Base-by-base conservation (phyloP, 257 asterid genomes). In the Euphrasia confusa region DNA sequence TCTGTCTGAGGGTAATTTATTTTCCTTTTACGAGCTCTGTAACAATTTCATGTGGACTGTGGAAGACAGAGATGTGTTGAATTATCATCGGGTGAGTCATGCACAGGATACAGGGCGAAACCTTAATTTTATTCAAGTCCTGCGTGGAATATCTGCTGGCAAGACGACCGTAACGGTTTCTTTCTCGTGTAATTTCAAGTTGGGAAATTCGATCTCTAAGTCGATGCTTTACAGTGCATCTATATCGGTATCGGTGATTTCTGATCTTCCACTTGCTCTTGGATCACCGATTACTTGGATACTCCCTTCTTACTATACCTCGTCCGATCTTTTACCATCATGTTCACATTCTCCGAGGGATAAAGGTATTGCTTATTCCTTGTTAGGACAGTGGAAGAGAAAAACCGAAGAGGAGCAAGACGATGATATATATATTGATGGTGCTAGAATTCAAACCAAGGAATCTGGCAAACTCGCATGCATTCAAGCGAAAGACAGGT, bases 1-100 rank as follows among this genome's bases (percentile, higher is more conserved):
- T 66, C 61, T 91, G 15, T 82, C 94, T 0, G 83, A 86, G 71
- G 98, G 98, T 21, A 85, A 84, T 69, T 69, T 88, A 61, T 88
- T 91, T 78, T 91, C 96, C 28, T 88, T 85, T 58, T 88, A 79
- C 48, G 94, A 88, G 80, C 86, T 84, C 50, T 91, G 98, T 54
- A 70, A 64, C 30, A 74, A 77, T 74, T 88, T 75, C 78, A 70
- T 67, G 69, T 91, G 98, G 98, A 64, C 68, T 61, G 78, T 91
- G 67, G 82, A 75, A 72, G 87, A 88, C 47, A 74, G 75, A 71
- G 74, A 77, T 53, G 78, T 91, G 45, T 50, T 90, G 78, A 71
- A 72, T 68, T 78, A 88, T 70, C 73, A 64, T 32, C 80, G 61
- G 71, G 68, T 67, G 39, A 71, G 64, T 28, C 60, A 42, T 21